Evolutionary conservation across 2,329 filamentous ascomycete genomes (phyloP).

Genomic region (Penicillium palitans): DNA sequence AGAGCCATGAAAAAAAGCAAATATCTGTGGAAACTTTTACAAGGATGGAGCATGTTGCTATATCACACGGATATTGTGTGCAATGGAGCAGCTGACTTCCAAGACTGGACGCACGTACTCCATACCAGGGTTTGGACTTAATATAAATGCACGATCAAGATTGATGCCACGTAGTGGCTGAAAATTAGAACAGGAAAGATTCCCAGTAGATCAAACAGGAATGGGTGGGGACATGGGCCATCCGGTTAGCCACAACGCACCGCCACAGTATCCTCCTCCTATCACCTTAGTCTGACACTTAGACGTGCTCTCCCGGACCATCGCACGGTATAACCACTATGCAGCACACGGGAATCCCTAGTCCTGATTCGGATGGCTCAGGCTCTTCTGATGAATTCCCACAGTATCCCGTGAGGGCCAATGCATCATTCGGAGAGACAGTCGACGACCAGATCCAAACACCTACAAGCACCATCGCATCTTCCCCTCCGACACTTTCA

Average conservation of each 20-base stretch:
- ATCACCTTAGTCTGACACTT: constrained; percentile 19
- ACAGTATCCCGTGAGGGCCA: constrained; percentile 33
- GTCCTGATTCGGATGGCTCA: constrained; percentile 43
- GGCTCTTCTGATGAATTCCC: constrained; percentile 46
- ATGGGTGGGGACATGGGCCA: constrained; percentile 1
- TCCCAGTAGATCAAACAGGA: constrained; percentile 3
- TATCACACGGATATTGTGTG: not conserved
- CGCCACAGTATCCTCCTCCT: constrained; percentile 27
- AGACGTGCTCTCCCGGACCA: constrained; percentile 14
- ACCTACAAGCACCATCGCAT: constrained; percentile 35
- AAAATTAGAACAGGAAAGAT: constrained; percentile 3
- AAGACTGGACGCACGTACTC: not conserved
- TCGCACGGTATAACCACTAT: constrained; percentile 33
- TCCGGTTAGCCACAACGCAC: constrained; percentile 11
- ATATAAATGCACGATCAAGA: constrained; percentile 1
- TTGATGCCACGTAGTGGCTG: constrained; percentile 2
- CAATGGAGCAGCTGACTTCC: not conserved
- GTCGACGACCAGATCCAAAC: constrained; percentile 35
- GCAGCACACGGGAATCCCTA: constrained; percentile 46
- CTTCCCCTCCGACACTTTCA: constrained; percentile 34
- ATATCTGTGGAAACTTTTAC: not conserved
- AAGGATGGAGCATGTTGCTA: not conserved
- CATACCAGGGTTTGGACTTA: not conserved
- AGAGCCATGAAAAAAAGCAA: too few species aligned
- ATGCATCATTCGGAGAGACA: constrained; percentile 34